phyloP scores from a whole-genome alignment of 306 rosid genomes.

The Styphnolobium japonicum region DNA sequence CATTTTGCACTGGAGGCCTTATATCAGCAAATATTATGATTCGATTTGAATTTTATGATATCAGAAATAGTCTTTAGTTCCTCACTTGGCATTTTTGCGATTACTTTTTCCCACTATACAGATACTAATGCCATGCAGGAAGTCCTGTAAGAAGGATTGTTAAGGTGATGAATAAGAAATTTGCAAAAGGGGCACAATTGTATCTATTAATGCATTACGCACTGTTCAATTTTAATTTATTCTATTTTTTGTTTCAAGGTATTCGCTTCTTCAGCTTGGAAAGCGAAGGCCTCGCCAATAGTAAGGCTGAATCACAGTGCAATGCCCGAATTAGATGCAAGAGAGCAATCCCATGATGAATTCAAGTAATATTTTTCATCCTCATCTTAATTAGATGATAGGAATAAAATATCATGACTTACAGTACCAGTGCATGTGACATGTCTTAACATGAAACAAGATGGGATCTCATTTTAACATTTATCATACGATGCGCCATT shows the following conservation, averaged over 20 bases:
- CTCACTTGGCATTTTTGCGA: not conserved
- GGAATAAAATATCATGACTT: too few species aligned
- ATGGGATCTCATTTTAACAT: too few species aligned
- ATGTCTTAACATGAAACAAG: too few species aligned
- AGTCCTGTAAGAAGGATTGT: slow-evolving; percentile 22
- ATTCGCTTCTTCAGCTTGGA: not conserved
- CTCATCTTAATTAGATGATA: too few species aligned
- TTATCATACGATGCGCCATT: too few species aligned
- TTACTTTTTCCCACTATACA: not conserved
- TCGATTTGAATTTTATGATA: slow-evolving; percentile 22
- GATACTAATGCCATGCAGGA: slow-evolving; percentile 13
- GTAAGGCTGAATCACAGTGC: not conserved
- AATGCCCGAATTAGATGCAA: too few species aligned
- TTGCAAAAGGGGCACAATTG: too few species aligned
- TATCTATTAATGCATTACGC: too few species aligned
- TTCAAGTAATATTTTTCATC: not conserved
- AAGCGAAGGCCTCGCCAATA: not conserved
- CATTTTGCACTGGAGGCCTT: slow-evolving; percentile 12
- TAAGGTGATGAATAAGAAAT: not conserved
- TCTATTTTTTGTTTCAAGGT: not conserved
- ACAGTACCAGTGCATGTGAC: too few species aligned
- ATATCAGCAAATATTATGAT: slow-evolving; percentile 17
- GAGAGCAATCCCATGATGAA: not conserved
- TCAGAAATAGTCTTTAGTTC: slow-evolving; percentile 14
- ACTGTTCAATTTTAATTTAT: too few species aligned